Evolutionary conservation across 805 yeast species (phyloP), one percentile per base, ranked within the genome.

Genomic region (Lachancea meyersii): DNA sequence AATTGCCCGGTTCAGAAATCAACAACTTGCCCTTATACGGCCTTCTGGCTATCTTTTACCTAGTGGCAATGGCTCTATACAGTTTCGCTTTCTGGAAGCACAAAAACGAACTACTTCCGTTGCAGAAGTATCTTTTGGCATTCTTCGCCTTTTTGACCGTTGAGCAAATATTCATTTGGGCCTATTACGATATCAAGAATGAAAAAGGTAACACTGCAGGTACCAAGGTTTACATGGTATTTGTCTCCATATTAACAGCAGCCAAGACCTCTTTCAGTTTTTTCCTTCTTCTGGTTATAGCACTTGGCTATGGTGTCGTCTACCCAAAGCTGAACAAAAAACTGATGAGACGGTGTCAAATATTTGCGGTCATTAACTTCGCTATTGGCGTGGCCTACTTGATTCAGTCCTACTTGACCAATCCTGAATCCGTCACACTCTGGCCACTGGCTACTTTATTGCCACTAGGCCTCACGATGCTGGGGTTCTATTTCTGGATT

Each of bases 301-400:
- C 94, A 11, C 70, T 89, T 51, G 99, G 99, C 31, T 93, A 89
- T 65, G 97, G 97, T 48, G 88, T 93, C 37, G 97, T 93, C 38
- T 79, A 77, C 57, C 88, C 96, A 35, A 82, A 88, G 48, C 73
- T 93, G 47, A 85, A 88, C 36, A 77, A 77, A 61, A 76, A 77
- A 43, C 56, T 73, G 22, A 86, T 93, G 96, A 70, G 80, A 54
- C 79, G 72, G 61, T 78, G 86, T 60, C 74, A 80, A 54, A 61
- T 78, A 11, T 70, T 81, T 40, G 76, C 85, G 1, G 73, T 60
- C 4, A 63, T 74, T 13, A 83, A 80, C 47, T 80, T 79, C 44
- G 67, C 73, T 17, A 70, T 75, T 36, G 72, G 80, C 18, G 65
- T 73, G 17, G 70, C 75, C 18, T 82, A 72, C 59, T 68, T 78